Conservation (phyloP, 2,329 filamentous ascomycete species). For the Verticillium isaacii region DNA sequence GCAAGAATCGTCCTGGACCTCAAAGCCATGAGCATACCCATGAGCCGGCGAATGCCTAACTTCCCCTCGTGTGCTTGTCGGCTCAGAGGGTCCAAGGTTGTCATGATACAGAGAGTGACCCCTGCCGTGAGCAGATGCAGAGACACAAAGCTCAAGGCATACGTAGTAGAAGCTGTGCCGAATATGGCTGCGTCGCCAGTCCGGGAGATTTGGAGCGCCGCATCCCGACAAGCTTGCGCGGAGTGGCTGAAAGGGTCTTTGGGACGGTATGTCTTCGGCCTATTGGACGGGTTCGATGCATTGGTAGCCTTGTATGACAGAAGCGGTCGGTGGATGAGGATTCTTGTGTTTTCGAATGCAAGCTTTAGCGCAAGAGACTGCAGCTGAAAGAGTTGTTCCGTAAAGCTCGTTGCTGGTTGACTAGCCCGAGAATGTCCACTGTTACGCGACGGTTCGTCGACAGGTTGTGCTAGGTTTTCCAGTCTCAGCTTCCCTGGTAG, state of each 20-base stretch:
- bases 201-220: constrained; percentile 17
- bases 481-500: background rate
- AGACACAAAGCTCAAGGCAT: constrained; percentile 17
- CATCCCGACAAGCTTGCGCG: constrained; percentile 14
- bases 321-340: constrained; percentile 21
- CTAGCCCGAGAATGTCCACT: background rate
- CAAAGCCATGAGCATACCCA: constrained; percentile 16
- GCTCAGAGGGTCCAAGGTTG: constrained; percentile 15
- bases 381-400: constrained; percentile 17
- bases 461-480: background rate
- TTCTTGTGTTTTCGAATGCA: constrained; percentile 26
- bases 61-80: constrained; percentile 13
- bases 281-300: background rate
- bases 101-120: constrained; percentile 17
- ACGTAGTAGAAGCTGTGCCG: constrained; percentile 14
- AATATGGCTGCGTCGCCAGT: constrained; percentile 8
- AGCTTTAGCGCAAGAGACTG: constrained; percentile 26
- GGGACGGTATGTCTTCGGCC: background rate
- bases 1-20: constrained; percentile 16
- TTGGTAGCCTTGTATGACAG: constrained; percentile 14
- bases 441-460: too few relatives aligned
- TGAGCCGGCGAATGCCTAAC: constrained; percentile 16
- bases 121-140: constrained; percentile 20
- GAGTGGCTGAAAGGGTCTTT: constrained; percentile 1
- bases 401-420: background rate